Percentiles rank a stretch among this genome's conserved stretches.
Evolutionary conservation across 176 grass and related monocot species (phyloP).

Genomic region (Echinochloa phyllopogon): DNA sequence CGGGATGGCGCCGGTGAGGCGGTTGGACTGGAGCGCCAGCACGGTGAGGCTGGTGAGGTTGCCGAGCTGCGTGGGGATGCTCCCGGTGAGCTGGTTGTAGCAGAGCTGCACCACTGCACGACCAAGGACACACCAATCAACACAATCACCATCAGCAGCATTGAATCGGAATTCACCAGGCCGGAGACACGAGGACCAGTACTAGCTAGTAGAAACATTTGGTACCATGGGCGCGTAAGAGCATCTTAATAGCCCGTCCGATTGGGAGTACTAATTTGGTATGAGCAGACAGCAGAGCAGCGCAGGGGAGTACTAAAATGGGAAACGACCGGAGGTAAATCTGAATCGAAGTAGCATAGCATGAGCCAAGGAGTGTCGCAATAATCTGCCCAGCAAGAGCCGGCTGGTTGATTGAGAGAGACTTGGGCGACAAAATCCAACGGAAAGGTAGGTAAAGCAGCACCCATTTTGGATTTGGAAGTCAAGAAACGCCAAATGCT

Average conservation of each 20-base stretch:
- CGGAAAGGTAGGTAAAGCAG: conserved; percentile 7
- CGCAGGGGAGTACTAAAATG: background rate
- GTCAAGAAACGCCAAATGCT: conserved; percentile 22
- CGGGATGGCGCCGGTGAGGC: conserved; percentile 81
- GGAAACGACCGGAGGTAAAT: conserved; percentile 27
- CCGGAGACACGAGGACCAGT: background rate
- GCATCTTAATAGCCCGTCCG: background rate
- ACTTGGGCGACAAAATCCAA: conserved; percentile 14
- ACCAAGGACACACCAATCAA: background rate
- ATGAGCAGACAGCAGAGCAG: background rate
- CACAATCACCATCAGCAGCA: background rate
- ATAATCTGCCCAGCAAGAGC: conserved; percentile 15
- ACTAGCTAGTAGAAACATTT: background rate
- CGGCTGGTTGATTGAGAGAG: background rate
- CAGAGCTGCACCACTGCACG: conserved; percentile 85
- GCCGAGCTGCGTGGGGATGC: conserved; percentile 87
- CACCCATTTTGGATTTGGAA: conserved; percentile 17
- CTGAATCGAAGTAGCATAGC: background rate
- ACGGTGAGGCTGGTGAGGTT: conserved; percentile 69
- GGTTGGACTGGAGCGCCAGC: conserved; percentile 86
- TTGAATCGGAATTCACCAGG: conserved; percentile 2
- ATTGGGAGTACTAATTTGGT: background rate
- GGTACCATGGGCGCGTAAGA: background rate
- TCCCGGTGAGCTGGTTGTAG: conserved; percentile 91
- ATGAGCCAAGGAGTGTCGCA: conserved; percentile 26